These are phyloP conservation scores for Cyberlindnera japonica DNA, from an alignment of 805 yeast genomes.

Conservation along the genomic window DNA sequence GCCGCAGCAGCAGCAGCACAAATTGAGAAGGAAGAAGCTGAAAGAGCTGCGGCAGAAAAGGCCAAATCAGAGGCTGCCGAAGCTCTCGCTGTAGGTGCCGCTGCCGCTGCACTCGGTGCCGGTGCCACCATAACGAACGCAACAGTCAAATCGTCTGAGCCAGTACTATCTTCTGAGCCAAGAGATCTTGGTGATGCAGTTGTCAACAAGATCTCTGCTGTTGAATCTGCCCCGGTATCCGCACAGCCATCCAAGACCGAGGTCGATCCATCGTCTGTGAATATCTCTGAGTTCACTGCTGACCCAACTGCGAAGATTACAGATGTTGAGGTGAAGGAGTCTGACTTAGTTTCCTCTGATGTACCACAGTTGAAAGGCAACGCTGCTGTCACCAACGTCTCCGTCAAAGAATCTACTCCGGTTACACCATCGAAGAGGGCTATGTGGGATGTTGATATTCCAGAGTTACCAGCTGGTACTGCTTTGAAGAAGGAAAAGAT, in stretches of 20 bases:
- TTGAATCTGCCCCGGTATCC: not conserved
- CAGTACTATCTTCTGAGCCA: constrained; percentile 1
- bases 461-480: constrained; percentile 4
- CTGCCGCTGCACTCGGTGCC: constrained; percentile 15
- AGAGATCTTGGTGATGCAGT: constrained; percentile 1
- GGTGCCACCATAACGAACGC: constrained; percentile 14
- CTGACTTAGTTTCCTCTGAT: not conserved
- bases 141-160: constrained; percentile 7
- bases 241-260: not conserved
- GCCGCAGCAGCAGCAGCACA: not conserved
- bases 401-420: constrained; percentile 4
- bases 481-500: constrained; percentile 2
- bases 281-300: not conserved
- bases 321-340: not conserved
- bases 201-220: not conserved
- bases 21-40: constrained; percentile 7
- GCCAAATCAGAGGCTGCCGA: constrained; percentile 5
- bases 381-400: constrained; percentile 1
- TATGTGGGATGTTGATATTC: constrained; percentile 1
- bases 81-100: constrained; percentile 1
- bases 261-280: not conserved
- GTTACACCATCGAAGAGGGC: not conserved
- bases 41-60: constrained; percentile 5
- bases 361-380: constrained; percentile 1
- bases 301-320: constrained; percentile 1